A percentile compares a stretch with the other conserved stretches of the same genome.
phyloP scores from a whole-genome alignment of 2,329 filamentous ascomycete genomes.

The Beauveria sp. region DNA sequence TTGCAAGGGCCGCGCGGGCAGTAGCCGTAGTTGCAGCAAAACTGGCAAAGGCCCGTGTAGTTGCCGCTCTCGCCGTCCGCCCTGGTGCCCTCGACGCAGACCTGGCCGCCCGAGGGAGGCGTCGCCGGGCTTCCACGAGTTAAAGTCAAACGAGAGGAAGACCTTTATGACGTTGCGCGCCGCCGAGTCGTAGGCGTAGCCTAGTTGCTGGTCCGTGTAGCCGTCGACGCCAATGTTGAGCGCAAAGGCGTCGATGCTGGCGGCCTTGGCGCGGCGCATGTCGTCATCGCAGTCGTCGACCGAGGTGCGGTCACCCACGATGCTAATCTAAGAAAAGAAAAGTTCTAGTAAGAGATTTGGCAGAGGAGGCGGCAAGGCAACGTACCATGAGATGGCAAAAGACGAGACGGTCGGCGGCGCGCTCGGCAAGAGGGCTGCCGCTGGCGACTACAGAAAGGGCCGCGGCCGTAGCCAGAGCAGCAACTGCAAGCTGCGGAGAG shows the following conservation, averaged over 20 bases:
- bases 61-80: slow-evolving; percentile 23
- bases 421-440: slow-evolving; percentile 14
- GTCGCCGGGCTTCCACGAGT: slow-evolving; percentile 32
- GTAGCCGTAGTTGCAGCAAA: slow-evolving; percentile 24
- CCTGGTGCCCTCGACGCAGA: slow-evolving; percentile 21
- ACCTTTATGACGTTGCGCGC: slow-evolving; percentile 36
- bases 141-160: slow-evolving; percentile 50
- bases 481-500: slow-evolving; percentile 14
- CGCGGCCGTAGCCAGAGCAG: slow-evolving; percentile 13
- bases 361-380: background rate
- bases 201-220: slow-evolving; percentile 22
- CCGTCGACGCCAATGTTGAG: slow-evolving; percentile 40
- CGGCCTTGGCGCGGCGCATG: slow-evolving; percentile 35
- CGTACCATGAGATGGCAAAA: slow-evolving; percentile 37
- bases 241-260: slow-evolving; percentile 40
- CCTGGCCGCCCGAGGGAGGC: slow-evolving; percentile 12
- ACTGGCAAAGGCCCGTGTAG: slow-evolving; percentile 28
- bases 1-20: slow-evolving; percentile 27
- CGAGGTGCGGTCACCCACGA: slow-evolving; percentile 33
- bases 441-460: slow-evolving; percentile 12
- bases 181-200: slow-evolving; percentile 22
- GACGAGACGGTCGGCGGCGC: slow-evolving; percentile 22
- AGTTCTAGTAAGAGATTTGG: no score
- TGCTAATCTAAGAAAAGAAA: slow-evolving; percentile 29
- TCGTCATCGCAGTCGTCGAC: slow-evolving; percentile 38